Percentiles rank a stretch among this genome's conserved stretches.
phyloP scores from a whole-genome alignment of 2,329 filamentous ascomycete species.

The Lanzia echinophila region DNA sequence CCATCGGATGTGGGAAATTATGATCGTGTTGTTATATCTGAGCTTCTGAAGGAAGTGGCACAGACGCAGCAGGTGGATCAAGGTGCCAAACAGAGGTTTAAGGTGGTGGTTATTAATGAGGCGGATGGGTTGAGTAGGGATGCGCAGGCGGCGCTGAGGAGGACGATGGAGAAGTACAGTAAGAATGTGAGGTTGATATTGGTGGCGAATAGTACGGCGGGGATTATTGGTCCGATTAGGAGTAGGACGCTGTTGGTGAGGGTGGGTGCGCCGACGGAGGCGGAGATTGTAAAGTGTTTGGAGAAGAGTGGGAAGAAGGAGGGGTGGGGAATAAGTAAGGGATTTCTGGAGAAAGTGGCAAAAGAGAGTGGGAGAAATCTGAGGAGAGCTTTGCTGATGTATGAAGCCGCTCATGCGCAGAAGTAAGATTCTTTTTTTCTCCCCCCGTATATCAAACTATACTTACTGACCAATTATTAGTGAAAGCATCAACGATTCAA shows the following conservation, averaged over 20 bases:
- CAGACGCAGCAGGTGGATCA: slow-evolving; percentile 99
- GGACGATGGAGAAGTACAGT: slow-evolving; percentile 99
- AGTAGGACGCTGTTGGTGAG: slow-evolving; percentile 86
- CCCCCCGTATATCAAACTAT: slow-evolving; percentile 4
- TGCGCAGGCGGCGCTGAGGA: slow-evolving; percentile 86
- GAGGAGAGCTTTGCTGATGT: slow-evolving; percentile 87
- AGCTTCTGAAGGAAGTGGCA: slow-evolving; percentile 92
- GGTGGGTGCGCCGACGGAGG: slow-evolving; percentile 80
- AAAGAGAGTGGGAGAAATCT: slow-evolving; percentile 87
- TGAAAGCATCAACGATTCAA: slow-evolving; percentile 82
- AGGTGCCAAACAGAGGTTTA: slow-evolving; percentile 84
- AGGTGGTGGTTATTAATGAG: slow-evolving; percentile 98
- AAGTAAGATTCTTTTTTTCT: slow-evolving; percentile 57
- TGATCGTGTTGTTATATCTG: slow-evolving; percentile 91
- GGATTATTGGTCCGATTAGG: slow-evolving; percentile 97
- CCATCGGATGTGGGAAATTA: slow-evolving; percentile 95
- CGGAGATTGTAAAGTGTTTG: slow-evolving; percentile 76
- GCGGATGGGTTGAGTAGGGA: slow-evolving; percentile 90
- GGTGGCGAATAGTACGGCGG: slow-evolving; percentile 90
- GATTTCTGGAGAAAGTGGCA: slow-evolving; percentile 77
- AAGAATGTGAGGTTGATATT: slow-evolving; percentile 89
- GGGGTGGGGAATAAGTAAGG: slow-evolving; percentile 69
- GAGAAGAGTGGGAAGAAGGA: slow-evolving; percentile 68
- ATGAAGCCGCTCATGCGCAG: slow-evolving; percentile 92
- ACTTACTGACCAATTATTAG: slow-evolving; percentile 39